A percentile compares a stretch with the other conserved stretches of the same genome.
Evolutionary conservation across 768 basidiomycete genomes (phyloP).

Genomic region (Tricholoma flavovirens): DNA sequence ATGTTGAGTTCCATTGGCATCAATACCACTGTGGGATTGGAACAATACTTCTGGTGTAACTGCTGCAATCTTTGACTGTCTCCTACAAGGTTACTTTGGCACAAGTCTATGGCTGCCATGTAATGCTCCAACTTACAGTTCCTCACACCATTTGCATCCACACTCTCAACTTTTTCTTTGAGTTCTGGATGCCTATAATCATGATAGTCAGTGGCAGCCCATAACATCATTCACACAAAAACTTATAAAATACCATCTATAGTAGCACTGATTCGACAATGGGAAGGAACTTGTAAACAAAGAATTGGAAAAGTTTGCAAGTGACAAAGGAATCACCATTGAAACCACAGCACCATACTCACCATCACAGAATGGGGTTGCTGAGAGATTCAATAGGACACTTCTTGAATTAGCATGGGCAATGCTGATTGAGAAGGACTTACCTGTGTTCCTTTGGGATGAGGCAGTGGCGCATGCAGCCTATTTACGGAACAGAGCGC

Average conservation of each 20-base stretch:
- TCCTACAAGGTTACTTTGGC: neutral
- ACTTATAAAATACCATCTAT: neutral
- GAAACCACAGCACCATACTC: too few species aligned
- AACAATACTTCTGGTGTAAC: neutral
- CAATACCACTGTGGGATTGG: neutral
- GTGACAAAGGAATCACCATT: too few species aligned
- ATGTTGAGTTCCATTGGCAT: neutral
- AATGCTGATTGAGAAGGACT: too few species aligned
- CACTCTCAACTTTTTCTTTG: neutral
- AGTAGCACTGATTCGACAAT: conserved; percentile 2
- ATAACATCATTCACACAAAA: neutral
- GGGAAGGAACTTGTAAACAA: too few species aligned
- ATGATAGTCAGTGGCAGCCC: neutral
- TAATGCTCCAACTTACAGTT: conserved; percentile 2
- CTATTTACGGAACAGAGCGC: too few species aligned
- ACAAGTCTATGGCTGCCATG: neutral
- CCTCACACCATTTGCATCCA: neutral
- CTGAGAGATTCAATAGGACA: too few species aligned
- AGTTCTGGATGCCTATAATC: conserved; percentile 1
- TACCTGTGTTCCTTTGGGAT: too few species aligned
- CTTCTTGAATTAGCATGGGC: too few species aligned
- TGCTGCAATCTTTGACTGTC: neutral
- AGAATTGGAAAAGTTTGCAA: too few species aligned
- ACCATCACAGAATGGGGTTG: too few species aligned
- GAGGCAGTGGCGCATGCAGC: too few species aligned